Conservation (phyloP, 2,329 filamentous ascomycete genomes). For the Pestalotiopsis sp. region DNA sequence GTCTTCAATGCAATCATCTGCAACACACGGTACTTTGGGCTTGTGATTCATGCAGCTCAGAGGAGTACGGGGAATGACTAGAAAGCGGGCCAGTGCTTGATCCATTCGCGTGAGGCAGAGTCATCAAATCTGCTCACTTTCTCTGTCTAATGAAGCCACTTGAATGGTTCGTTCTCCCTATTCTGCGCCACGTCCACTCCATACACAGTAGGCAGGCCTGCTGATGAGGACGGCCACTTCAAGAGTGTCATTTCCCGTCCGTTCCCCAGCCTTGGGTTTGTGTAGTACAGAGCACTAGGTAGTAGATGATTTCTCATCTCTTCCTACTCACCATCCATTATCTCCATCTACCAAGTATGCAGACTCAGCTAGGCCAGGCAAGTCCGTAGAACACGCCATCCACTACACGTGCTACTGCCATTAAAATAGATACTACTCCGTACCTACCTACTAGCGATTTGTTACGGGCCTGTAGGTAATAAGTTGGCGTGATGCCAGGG, state of each 20-base stretch:
- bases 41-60: conserved; percentile 8
- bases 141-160: not conserved
- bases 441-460: too few species aligned
- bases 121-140: not conserved
- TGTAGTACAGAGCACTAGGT: too few species aligned
- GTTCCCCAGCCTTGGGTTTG: not conserved
- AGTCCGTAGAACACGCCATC: too few species aligned
- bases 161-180: not conserved
- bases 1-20: not conserved
- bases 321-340: too few species aligned
- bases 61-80: not conserved
- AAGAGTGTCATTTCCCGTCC: not conserved
- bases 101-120: conserved; percentile 3
- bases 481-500: too few species aligned
- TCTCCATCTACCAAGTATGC: too few species aligned
- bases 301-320: too few species aligned
- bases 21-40: not conserved
- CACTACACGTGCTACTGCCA: too few species aligned
- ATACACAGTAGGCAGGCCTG: not conserved
- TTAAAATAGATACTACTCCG: too few species aligned
- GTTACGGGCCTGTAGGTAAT: too few species aligned
- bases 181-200: not conserved
- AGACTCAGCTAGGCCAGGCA: too few species aligned
- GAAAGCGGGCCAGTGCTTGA: conserved; percentile 5
- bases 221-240: not conserved